phyloP scores from a whole-genome alignment of 1,139 yeast genomes.

The Pichia sp. region DNA sequence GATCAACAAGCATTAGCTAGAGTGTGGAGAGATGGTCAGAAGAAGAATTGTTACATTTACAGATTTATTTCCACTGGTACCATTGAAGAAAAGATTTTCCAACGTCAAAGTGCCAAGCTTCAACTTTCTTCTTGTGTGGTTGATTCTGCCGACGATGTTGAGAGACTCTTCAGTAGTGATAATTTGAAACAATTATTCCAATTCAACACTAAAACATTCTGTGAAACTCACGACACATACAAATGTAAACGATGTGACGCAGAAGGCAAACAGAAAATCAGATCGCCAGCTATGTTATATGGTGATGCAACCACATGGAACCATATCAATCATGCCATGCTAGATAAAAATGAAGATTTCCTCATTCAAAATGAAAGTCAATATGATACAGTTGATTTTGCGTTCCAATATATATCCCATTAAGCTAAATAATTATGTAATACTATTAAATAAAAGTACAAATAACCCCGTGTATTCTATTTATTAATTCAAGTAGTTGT shows the following conservation, averaged over 20 bases:
- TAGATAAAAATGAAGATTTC: conserved; percentile 70
- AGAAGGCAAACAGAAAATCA: conserved; percentile 59
- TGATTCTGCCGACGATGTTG: conserved; percentile 95
- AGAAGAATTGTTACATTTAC: conserved; percentile 93
- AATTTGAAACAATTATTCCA: conserved; percentile 73
- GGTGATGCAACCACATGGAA: conserved; percentile 99
- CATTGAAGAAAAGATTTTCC: conserved; percentile 94
- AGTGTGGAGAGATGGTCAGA: conserved; percentile 99
- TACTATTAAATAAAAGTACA: not conserved
- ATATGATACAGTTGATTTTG: conserved; percentile 73
- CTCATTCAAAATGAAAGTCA: conserved; percentile 71
- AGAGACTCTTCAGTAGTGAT: conserved; percentile 83
- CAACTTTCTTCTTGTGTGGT: conserved; percentile 94
- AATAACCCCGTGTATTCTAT: not conserved
- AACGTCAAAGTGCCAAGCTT: conserved; percentile 95
- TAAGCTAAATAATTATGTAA: conserved; percentile 11
- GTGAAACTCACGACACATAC: conserved; percentile 94
- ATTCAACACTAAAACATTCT: conserved; percentile 63
- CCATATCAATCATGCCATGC: conserved; percentile 66
- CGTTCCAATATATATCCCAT: conserved; percentile 93
- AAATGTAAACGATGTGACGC: conserved; percentile 75
- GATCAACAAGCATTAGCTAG: conserved; percentile 98
- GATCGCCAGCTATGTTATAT: conserved; percentile 86
- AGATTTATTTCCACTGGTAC: conserved; percentile 94
- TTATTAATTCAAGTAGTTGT: conserved; percentile 47